These are phyloP conservation scores for Tetragonia tetragonoides DNA, from an alignment of 148 eudicot genomes.

Conservation along the genomic window DNA sequence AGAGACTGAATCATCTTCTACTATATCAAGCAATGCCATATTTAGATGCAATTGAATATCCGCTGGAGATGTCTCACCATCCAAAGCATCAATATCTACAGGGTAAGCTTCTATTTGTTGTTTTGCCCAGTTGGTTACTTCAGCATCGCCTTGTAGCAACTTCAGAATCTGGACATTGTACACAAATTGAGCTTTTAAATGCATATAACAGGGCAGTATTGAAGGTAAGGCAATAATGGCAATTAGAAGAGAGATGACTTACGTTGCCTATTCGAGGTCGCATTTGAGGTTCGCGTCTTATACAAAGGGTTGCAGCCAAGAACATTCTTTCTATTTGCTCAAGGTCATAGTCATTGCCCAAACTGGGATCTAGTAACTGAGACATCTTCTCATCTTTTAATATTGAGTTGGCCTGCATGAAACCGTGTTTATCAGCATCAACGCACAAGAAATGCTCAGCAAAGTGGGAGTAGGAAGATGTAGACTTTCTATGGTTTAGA, in stretches of 20 bases:
- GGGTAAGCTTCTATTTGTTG: slow-evolving; percentile 44
- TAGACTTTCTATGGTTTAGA: background rate
- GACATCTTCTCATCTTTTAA: slow-evolving; percentile 51
- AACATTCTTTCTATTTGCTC: slow-evolving; percentile 72
- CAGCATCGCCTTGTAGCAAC: slow-evolving; percentile 76
- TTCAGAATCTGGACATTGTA: slow-evolving; percentile 53
- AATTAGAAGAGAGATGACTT: slow-evolving; percentile 29
- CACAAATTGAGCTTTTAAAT: background rate
- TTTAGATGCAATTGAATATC: slow-evolving; percentile 57
- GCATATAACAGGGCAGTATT: background rate
- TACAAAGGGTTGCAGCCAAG: slow-evolving; percentile 80
- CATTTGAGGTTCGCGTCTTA: slow-evolving; percentile 68
- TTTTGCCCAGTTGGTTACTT: slow-evolving; percentile 65
- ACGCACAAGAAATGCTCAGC: background rate
- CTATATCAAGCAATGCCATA: slow-evolving; percentile 46
- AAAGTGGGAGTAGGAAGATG: background rate
- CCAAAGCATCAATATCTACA: slow-evolving; percentile 34
- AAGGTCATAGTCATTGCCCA: slow-evolving; percentile 43
- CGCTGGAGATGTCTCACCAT: slow-evolving; percentile 40
- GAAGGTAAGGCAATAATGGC: background rate
- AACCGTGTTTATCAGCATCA: background rate
- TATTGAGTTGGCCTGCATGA: slow-evolving; percentile 56
- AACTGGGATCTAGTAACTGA: slow-evolving; percentile 51
- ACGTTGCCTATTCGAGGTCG: slow-evolving; percentile 77
- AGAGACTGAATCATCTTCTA: slow-evolving; percentile 49